phyloP scores from a whole-genome alignment of 148 eudicot species.

The Chenopodium formosanum region DNA sequence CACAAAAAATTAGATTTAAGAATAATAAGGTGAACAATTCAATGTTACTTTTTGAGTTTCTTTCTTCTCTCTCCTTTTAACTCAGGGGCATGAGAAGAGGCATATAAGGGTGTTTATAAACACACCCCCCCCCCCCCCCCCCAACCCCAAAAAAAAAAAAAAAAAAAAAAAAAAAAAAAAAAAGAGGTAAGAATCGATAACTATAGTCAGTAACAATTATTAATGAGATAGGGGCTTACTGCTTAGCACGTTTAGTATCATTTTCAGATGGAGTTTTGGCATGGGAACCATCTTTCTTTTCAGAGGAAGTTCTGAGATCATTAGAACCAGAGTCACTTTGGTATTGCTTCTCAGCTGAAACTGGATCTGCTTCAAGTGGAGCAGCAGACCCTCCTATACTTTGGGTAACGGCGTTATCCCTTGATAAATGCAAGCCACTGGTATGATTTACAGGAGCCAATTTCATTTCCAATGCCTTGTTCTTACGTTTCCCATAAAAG shows the following conservation, averaged over 20 bases:
- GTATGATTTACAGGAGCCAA: slow-evolving; percentile 35
- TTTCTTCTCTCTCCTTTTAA: background rate
- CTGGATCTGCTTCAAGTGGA: slow-evolving; percentile 43
- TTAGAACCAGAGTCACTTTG: slow-evolving; percentile 48
- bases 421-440: slow-evolving; percentile 41
- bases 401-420: slow-evolving; percentile 45
- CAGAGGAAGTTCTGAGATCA: slow-evolving; percentile 52
- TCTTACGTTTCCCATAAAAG: slow-evolving; percentile 45
- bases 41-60: background rate
- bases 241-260: slow-evolving; percentile 91
- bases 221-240: slow-evolving; percentile 48
- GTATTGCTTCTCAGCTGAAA: slow-evolving; percentile 50
- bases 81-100: background rate
- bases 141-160: background rate
- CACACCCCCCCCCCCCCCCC: background rate
- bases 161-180: background rate
- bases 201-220: background rate
- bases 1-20: background rate
- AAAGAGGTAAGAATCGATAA: background rate
- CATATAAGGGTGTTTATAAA: background rate
- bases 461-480: slow-evolving; percentile 48
- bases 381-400: slow-evolving; percentile 39
- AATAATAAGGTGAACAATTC: background rate
- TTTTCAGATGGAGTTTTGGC: slow-evolving; percentile 56
- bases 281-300: slow-evolving; percentile 56